A percentile compares a stretch with the other conserved stretches of the same genome.
phyloP scores from a whole-genome alignment of 1,284 basidiomycete genomes.

The Leccinum angustisporum region DNA sequence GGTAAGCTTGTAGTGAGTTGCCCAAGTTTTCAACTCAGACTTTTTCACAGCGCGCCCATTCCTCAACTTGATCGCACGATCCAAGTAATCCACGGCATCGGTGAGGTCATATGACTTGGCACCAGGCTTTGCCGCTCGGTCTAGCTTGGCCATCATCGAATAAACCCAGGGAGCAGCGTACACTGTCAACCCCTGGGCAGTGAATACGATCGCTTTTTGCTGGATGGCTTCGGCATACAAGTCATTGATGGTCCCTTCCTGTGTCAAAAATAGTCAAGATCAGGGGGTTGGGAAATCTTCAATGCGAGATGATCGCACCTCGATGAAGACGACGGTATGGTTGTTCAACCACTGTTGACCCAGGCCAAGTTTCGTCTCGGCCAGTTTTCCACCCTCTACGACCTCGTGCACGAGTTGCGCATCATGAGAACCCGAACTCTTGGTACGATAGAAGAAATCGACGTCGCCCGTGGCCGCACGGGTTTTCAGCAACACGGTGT shows the following conservation, averaged over 20 bases:
- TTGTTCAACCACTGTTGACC: constrained; percentile 15
- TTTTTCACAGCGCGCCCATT: constrained; percentile 6
- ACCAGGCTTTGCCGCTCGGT: constrained; percentile 8
- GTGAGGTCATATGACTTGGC: constrained; percentile 10
- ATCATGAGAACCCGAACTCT: not conserved
- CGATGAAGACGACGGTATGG: constrained; percentile 9
- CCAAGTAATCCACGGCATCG: constrained; percentile 11
- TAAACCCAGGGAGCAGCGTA: constrained; percentile 15
- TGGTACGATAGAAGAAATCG: constrained; percentile 17
- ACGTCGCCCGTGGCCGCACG: constrained; percentile 14
- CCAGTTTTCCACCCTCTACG: constrained; percentile 1
- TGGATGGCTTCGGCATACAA: constrained; percentile 6
- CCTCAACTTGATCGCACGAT: not conserved
- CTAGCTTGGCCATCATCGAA: constrained; percentile 13
- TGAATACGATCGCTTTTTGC: constrained; percentile 9
- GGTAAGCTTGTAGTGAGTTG: constrained; percentile 2
- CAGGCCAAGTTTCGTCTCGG: constrained; percentile 2
- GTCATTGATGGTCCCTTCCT: constrained; percentile 4
- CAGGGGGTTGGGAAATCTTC: not conserved
- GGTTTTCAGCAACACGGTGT: constrained; percentile 8
- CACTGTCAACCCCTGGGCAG: constrained; percentile 10
- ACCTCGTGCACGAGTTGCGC: constrained; percentile 3
- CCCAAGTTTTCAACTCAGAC: constrained; percentile 7
- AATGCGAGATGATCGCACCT: not conserved
- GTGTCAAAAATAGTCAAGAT: not conserved